Conservation (phyloP, 441 rosid species). For the Populus hybrid region DNA sequence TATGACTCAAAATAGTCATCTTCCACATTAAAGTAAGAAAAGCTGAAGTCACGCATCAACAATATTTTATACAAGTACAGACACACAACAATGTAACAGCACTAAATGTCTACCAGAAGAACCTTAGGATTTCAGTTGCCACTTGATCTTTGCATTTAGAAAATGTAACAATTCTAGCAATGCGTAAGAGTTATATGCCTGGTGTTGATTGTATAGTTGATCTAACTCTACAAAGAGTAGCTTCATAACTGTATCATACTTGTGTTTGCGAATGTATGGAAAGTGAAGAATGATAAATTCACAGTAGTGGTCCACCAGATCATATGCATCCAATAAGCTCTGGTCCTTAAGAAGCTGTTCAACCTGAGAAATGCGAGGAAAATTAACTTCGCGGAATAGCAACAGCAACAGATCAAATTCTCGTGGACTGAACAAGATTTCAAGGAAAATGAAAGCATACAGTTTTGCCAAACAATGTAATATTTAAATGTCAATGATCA, state of each 20-base stretch:
- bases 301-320: conserved; percentile 25
- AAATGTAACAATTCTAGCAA: too few relatives aligned
- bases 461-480: too few relatives aligned
- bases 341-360: conserved; percentile 25
- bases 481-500: too few relatives aligned
- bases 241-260: conserved; percentile 13
- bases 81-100: too few relatives aligned
- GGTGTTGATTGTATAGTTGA: background rate
- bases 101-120: too few relatives aligned
- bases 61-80: background rate
- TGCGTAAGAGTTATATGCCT: too few relatives aligned
- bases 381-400: background rate
- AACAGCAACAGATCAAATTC: too few relatives aligned
- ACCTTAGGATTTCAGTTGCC: too few relatives aligned
- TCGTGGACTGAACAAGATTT: background rate
- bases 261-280: conserved; percentile 26
- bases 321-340: conserved; percentile 24
- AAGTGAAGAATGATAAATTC: conserved; percentile 27
- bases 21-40: background rate
- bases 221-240: background rate
- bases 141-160: too few relatives aligned
- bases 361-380: conserved; percentile 14
- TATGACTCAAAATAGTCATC: too few relatives aligned
- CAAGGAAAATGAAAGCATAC: background rate
- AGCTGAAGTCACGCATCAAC: background rate